A percentile compares a stretch with the other conserved stretches of the same genome.
Conservation (phyloP, 805 yeast genomes). For the Candida koratica region DNA sequence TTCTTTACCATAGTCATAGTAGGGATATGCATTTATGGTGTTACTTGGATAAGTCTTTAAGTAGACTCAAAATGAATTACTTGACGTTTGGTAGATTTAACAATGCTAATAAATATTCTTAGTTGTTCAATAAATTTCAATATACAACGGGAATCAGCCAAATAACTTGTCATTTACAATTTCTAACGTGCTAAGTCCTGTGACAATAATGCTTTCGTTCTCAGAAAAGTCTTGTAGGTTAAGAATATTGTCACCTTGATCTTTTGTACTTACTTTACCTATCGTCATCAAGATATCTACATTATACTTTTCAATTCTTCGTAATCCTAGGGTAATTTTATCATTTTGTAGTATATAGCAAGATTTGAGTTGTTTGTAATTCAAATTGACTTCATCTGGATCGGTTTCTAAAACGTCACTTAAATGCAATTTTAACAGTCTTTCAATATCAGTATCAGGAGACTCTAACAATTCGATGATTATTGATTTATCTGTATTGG, state of each 20-base stretch:
- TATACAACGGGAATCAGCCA: slow-evolving; percentile 6
- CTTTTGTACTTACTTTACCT: slow-evolving; percentile 3
- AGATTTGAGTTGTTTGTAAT: not conserved
- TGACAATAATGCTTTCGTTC: slow-evolving; percentile 6
- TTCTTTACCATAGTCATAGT: slow-evolving; percentile 14
- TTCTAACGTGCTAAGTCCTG: slow-evolving; percentile 17
- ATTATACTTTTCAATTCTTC: slow-evolving; percentile 46
- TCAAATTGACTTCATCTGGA: slow-evolving; percentile 1
- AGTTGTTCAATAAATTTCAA: not conserved
- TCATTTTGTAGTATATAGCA: not conserved
- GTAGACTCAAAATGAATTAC: too few species aligned
- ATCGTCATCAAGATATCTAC: slow-evolving; percentile 43
- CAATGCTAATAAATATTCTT: not conserved
- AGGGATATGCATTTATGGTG: not conserved
- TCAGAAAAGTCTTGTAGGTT: slow-evolving; percentile 1
- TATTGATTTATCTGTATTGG: slow-evolving; percentile 46
- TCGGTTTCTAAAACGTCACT: slow-evolving; percentile 45
- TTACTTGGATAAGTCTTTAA: not conserved
- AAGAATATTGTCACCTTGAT: not conserved
- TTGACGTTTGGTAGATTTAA: not conserved
- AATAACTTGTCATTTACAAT: slow-evolving; percentile 49
- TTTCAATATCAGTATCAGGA: slow-evolving; percentile 26
- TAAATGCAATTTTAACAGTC: slow-evolving; percentile 51
- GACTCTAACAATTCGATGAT: slow-evolving; percentile 63
- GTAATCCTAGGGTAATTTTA: slow-evolving; percentile 21